A percentile compares a stretch with the other conserved stretches of the same genome.
Evolutionary conservation across 306 rosid species (phyloP).

Genomic region (Vachellia collinsii): DNA sequence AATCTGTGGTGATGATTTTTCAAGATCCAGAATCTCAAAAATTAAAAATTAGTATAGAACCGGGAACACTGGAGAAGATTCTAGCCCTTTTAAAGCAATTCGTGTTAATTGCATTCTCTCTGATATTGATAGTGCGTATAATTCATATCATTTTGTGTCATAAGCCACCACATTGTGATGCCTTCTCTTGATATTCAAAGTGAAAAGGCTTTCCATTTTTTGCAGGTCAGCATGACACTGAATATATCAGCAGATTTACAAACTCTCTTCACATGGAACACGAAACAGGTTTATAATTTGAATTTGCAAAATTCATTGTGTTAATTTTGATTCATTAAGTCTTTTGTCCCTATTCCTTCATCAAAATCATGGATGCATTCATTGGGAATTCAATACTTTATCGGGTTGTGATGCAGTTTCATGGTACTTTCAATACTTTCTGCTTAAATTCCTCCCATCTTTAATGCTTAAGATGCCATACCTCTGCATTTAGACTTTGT

Average conservation of each 20-base stretch:
- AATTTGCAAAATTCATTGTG: conserved; percentile 10
- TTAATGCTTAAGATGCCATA: conserved; percentile 9
- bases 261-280: conserved; percentile 97
- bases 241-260: conserved; percentile 90
- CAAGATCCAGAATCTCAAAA: not conserved
- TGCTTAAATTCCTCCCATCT: conserved; percentile 2
- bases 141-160: conserved; percentile 3
- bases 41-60: not conserved
- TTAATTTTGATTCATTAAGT: not conserved
- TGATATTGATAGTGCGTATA: not conserved
- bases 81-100: conserved; percentile 6
- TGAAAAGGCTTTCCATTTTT: conserved; percentile 21
- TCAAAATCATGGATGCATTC: conserved; percentile 25
- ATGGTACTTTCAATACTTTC: not conserved
- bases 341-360: not conserved
- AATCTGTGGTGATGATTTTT: not conserved
- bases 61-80: conserved; percentile 20
- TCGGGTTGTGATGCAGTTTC: conserved; percentile 19
- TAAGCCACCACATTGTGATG: conserved; percentile 17
- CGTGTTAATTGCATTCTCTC: conserved; percentile 1
- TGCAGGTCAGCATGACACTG: conserved; percentile 88
- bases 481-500: conserved; percentile 6
- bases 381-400: not conserved
- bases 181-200: conserved; percentile 20
- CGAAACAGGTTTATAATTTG: conserved; percentile 79